Conservation (phyloP, 371 early-diverging fungal genomes). For the Mortierella sp. region DNA sequence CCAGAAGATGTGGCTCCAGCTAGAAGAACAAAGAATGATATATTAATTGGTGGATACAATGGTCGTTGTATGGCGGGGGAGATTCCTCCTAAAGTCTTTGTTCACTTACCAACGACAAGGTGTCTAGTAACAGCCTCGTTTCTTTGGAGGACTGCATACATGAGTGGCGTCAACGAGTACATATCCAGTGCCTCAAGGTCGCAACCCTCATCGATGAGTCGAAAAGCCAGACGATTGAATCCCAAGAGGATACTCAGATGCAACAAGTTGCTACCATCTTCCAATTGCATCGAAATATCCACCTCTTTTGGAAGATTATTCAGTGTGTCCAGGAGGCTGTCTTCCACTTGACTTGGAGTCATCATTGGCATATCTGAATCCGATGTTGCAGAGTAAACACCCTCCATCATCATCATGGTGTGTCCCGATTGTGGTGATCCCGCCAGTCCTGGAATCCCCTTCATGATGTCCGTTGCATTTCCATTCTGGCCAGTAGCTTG, state of each 20-base stretch:
- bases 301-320: conserved; percentile 25
- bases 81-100: too few relatives aligned
- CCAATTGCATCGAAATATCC: conserved; percentile 36
- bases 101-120: conserved; percentile 31
- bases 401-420: conserved; percentile 5
- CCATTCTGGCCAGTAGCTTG: conserved; percentile 40
- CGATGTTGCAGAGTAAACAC: neutral
- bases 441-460: conserved; percentile 26
- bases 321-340: conserved; percentile 25
- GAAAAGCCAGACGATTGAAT: conserved; percentile 15
- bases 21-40: neutral
- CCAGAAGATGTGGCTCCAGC: conserved; percentile 42
- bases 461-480: conserved; percentile 33
- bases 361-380: conserved; percentile 1
- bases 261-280: conserved; percentile 33
- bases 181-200: conserved; percentile 32
- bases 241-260: conserved; percentile 39
- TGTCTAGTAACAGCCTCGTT: conserved; percentile 17
- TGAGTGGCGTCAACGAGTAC: conserved; percentile 44
- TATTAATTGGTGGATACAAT: too few relatives aligned
- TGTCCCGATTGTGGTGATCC: conserved; percentile 1
- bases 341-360: conserved; percentile 27
- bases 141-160: conserved; percentile 48
- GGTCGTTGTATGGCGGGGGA: too few relatives aligned
- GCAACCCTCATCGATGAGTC: conserved; percentile 38